Evolutionary conservation across 1,284 basidiomycete genomes (phyloP), one percentile per base, ranked within the genome.

Genomic region (Lentinula novae-zelandiae): DNA sequence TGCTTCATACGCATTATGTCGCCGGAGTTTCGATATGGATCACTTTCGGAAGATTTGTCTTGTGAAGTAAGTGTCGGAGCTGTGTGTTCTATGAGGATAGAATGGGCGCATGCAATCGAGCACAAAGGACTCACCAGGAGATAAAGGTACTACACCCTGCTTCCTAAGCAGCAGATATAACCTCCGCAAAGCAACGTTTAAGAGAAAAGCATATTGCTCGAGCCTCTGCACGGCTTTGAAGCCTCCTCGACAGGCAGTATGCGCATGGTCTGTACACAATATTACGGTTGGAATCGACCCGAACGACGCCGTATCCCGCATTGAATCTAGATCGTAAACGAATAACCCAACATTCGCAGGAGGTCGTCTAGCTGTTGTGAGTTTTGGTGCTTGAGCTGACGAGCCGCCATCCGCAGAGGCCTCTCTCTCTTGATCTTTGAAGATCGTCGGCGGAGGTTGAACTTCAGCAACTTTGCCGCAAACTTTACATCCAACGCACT

Each of bases 151-250:
- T 20, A 95, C 90, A 34, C 96, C 95, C 66, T 95, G 88, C 76
- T 94, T 92, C 78, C 94, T 92, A 70, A 98, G 80, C 61, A 98
- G 82, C 49, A 94, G 84, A 75, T 95, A 98, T 59, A 99, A 79
- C 68, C 96, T 84, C 66, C 96, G 85, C 60, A 99, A 81, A 4
- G 96, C 97, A 17, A 99, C 97, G 68, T 98, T 96, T 58, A 99
- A 79, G 63, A 99, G 76, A 79, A 97, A 99, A 0, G 97, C 93
- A 73, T 98, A 99, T 73, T 99, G 96, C 78, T 99, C 96, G 66
- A 99, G 77, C 63, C 96, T 82, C 57, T 96, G 95, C 15, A 98
- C 96, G 13, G 92, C 82, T 71, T 93, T 90, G 75, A 99, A 98
- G 8, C 95, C 95, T 20, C 77, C 69, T 52, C 86, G 78, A 67